Base-by-base conservation (phyloP, 805 yeast genomes). In the Candida michaelii region DNA sequence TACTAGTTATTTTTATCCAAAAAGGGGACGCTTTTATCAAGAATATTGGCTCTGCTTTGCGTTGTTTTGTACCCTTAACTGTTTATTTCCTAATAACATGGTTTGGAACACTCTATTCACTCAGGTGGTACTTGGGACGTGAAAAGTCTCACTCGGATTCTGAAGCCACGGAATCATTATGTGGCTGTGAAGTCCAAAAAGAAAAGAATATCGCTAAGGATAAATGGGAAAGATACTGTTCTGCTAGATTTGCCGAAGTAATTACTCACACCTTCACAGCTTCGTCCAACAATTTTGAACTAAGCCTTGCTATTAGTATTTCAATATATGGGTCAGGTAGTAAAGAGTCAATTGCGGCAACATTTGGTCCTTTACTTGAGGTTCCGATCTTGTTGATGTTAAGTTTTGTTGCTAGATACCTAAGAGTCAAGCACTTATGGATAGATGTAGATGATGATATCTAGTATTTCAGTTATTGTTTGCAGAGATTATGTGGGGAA, bases 361-460 rank as follows among this genome's bases (percentile, higher is more conserved):
- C 83, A 0, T 74, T 78, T 53, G 83, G 83, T 2, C 83, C 83
- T 0, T 60, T 79, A 27, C 52, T 79, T n/a, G 84, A 79, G 49
- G 79, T 79, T 8, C 83, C 83, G 4, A 68, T 79, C 6, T 60
- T 79, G 30, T 49, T 74, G 41, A 15, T 60, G 1, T 47, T 74
- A 21, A 55, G 70, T 4, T 60, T 65, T 46, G 62, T 69, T 5
- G 69, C 76, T 8, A 61, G 51, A 46, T 63, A 55, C 47, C 60
- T 69, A 36, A 57, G 51, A 43, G 24, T 46, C 5, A 56, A 52
- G 41, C 59, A 55, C 33, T 39, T 54, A 21, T 67, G 66, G 69
- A 25, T 42, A 7, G 66, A 62, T 40, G 52, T 46, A 4, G 38
- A 45, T 23, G 19, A 27, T 10, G 34, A 27, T n/a, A n/a, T n/a